Evolutionary conservation across 768 basidiomycete genomes (phyloP), one percentile per base, ranked within the genome.

Genomic region (Termitomyces sp.): DNA sequence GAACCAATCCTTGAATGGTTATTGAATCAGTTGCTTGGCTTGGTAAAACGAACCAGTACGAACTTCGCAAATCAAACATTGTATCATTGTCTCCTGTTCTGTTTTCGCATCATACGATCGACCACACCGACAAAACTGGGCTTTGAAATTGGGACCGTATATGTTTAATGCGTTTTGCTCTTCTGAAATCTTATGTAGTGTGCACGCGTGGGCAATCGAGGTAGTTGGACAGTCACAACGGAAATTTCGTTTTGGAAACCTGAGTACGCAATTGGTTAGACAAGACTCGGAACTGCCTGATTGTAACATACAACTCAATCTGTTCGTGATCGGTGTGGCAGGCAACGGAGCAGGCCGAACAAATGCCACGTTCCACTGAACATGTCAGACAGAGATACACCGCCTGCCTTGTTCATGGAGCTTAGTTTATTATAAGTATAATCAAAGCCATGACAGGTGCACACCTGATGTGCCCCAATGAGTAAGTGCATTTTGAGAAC

Each of bases 291-390:
- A 11, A 35, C 52, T 43, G 35, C 13, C 25, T 52, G 39, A 29
- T 29, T 5, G 7, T 35, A 44, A 53, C 77, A 65, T 58, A 81
- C 79, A 94, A 77, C 68, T 94, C 91, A 49, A 93, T 68, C 66
- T 94, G 91, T 63, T 93, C 87, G 68, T 92, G 90, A 66, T 90
- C 77, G 13, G 88, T 88, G 65, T 94, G 91, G 65, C 91, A 94
- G 22, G 91, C 88, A 49, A 93, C 79, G 27, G 89, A 91, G 70
- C 91, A 94, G 7, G 91, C 87, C 15, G 88, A 82, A 60, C 91
- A 93, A 53, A 93, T 74, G 18, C 90, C 90, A 52, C 83, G 81
- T 20, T 78, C 75, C 49, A 77, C 76, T 22, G 79, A 75, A 65
- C 91, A 94, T 1, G 88, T 86, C 9, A 84, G 69, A 64, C 91